Evolutionary conservation across 108 stramenopile species (phyloP).

Genomic region (Nitzschia sp.): DNA sequence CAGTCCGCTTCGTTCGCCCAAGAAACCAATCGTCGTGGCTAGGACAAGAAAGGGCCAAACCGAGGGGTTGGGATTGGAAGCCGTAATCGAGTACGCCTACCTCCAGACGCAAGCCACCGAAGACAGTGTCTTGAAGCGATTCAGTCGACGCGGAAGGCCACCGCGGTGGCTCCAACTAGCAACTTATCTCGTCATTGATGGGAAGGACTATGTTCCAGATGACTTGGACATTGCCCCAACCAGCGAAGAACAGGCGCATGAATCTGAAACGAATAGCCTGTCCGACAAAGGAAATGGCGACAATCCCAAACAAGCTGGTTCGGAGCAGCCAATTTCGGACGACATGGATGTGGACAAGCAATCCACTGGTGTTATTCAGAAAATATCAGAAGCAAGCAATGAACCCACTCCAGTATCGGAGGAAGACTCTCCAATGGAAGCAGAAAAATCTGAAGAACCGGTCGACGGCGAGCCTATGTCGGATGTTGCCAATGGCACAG

Average conservation of each 20-base stretch:
- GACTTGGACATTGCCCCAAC: not conserved
- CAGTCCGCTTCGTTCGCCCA: not conserved
- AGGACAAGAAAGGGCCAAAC: no score
- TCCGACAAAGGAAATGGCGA: not conserved
- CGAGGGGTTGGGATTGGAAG: not conserved
- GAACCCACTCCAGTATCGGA: not conserved
- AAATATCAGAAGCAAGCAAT: not conserved
- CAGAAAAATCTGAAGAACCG: not conserved
- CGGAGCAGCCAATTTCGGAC: not conserved
- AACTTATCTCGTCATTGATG: not conserved
- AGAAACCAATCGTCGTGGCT: not conserved
- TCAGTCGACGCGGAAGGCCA: conserved; percentile 17
- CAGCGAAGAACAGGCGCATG: not conserved
- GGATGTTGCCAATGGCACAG: not conserved
- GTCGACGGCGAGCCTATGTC: not conserved
- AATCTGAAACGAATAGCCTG: not conserved
- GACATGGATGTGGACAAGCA: not conserved
- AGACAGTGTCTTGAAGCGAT: conserved; percentile 3
- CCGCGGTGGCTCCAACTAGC: conserved; percentile 1
- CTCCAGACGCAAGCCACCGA: not conserved
- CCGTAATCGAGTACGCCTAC: not conserved
- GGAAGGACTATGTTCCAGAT: not conserved
- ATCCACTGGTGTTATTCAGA: not conserved
- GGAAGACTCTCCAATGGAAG: not conserved
- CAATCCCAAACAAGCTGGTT: not conserved